Base-by-base conservation (phyloP, 805 yeast genomes). In the Blastobotrys chiropterorum region DNA sequence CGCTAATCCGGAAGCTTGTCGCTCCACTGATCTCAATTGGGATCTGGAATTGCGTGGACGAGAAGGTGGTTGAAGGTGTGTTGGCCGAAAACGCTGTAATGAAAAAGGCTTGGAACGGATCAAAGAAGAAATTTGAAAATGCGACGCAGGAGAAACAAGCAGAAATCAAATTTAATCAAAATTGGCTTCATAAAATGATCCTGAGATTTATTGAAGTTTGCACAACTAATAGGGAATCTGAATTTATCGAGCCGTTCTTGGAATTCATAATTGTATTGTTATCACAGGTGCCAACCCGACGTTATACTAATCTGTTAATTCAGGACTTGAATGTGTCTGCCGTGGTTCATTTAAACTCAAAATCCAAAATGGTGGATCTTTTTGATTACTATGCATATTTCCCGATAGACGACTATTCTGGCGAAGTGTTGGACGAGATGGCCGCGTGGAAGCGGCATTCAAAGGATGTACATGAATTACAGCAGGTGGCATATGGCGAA, bases 361-460 rank as follows among this genome's bases (percentile, higher is more conserved):
- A 4, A 19, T 8, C 15, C 2, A 16, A 26, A 17, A 11, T 45
- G 38, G 44, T 44, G 13, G 38, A 41, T 3, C 30, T 52, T 46
- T 40, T 53, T 21, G 48, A 46, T 46, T 34, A 43, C 44, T 68
- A 62, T 39, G 39, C 69, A 2, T 52, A 64, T 41, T 74, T 68
- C 54, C 79, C 79, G 2, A 59, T 77, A 15, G 69, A 75, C 54
- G 80, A 75, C 44, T 65, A 69, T 42, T 57, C 72, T 0, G 77
- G 77, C 6, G 61, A 56, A 14, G 43, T 59, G 4, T 49, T 64
- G 3, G 30, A 61, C 1, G 30, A 56, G 2, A 62, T 59, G 2
- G 53, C 57, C 8, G 16, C 53, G 11, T 57, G 57, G 45, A 22
- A 52, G 15, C 41, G 34, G 3, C 48, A 50, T 13, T 26, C 59